A percentile compares a stretch with the other conserved stretches of the same genome.
These are phyloP conservation scores for Apiotrichum domesticum DNA, from an alignment of 1,284 basidiomycete genomes.

Conservation along the genomic window DNA sequence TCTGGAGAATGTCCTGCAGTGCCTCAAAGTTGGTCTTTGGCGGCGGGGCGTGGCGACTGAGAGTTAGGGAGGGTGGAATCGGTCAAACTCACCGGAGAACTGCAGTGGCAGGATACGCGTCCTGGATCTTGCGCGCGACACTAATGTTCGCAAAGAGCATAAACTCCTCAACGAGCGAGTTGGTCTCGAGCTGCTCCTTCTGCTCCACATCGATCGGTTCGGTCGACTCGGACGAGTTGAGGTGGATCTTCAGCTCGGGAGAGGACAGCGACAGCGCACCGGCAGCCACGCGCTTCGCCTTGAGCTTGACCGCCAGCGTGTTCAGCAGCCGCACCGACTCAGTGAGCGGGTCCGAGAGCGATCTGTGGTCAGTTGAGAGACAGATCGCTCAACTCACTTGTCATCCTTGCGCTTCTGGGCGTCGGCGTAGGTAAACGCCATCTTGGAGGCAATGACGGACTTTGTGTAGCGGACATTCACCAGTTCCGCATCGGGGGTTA, in stretches of 20 bases:
- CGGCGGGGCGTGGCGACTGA: constrained; percentile 85
- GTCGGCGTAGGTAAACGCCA: constrained; percentile 95
- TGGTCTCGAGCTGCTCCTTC: constrained; percentile 88
- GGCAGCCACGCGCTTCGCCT: constrained; percentile 78
- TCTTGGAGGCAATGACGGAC: constrained; percentile 93
- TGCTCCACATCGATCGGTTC: constrained; percentile 98
- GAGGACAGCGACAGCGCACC: constrained; percentile 96
- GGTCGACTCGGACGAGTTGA: constrained; percentile 84
- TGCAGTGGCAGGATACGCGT: constrained; percentile 91
- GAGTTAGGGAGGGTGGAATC: not conserved
- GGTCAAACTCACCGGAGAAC: constrained; percentile 65
- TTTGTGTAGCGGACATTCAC: constrained; percentile 88
- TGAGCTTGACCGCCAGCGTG: constrained; percentile 76
- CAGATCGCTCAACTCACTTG: constrained; percentile 53
- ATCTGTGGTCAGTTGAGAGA: constrained; percentile 48
- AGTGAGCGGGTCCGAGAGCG: constrained; percentile 75
- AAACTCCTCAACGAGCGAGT: constrained; percentile 96
- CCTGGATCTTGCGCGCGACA: constrained; percentile 86
- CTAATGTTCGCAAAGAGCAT: constrained; percentile 97
- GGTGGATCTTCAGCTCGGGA: constrained; percentile 93
- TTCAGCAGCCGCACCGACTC: constrained; percentile 86
- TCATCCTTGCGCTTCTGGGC: constrained; percentile 94
- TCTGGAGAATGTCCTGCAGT: constrained; percentile 83
- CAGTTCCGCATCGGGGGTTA: constrained; percentile 78
- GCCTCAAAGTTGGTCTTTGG: constrained; percentile 94